Percentiles rank a stretch among this genome's conserved stretches.
phyloP scores from a whole-genome alignment of 495 filamentous ascomycete genomes.

The Gamarada debralockiae region DNA sequence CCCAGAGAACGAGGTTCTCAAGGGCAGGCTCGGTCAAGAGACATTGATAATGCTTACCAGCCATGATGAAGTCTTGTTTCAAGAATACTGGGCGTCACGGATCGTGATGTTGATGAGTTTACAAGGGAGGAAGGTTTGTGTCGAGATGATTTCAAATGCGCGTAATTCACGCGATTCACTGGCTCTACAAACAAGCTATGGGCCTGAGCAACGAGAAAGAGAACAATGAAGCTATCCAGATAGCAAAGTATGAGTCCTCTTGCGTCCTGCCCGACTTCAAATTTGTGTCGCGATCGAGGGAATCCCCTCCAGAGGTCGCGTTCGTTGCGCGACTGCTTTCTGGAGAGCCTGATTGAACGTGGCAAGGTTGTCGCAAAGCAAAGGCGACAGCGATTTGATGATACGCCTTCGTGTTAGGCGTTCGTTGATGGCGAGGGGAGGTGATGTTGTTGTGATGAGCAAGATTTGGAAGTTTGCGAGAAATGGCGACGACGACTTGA shows the following conservation, averaged over 20 bases:
- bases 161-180: conserved; percentile 26
- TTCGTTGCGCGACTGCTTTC: background rate
- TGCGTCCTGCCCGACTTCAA: conserved; percentile 3
- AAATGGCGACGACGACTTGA: background rate
- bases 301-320: conserved; percentile 6
- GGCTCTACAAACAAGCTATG: conserved; percentile 28
- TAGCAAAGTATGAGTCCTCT: conserved; percentile 3
- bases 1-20: background rate
- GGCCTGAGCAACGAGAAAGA: conserved; percentile 5
- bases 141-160: conserved; percentile 22
- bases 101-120: conserved; percentile 15
- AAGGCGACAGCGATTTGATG: background rate
- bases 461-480: background rate
- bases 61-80: conserved; percentile 16
- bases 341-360: background rate
- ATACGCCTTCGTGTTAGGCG: background rate
- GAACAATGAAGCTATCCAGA: conserved; percentile 21
- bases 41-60: conserved; percentile 25
- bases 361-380: background rate
- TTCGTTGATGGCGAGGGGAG: background rate
- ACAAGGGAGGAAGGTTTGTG: conserved; percentile 14
- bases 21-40: background rate
- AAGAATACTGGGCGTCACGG: conserved; percentile 20
- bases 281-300: background rate
- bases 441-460: background rate